Conservation (phyloP, 2,329 filamentous ascomycete genomes). For the Sporothrix variecibatus region DNA sequence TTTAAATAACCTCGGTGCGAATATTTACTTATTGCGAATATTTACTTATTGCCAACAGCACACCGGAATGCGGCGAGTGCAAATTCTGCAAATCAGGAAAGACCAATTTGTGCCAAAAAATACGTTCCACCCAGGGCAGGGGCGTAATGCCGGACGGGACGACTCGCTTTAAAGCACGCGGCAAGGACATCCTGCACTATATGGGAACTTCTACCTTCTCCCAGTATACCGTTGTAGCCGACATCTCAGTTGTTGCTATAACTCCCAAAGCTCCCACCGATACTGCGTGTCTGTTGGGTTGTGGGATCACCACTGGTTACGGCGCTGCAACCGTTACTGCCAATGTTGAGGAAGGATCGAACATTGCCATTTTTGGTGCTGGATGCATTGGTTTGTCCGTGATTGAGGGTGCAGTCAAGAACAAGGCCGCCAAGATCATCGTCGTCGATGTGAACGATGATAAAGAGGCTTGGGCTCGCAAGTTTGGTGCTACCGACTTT, state of each 20-base stretch:
- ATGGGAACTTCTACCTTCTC: constrained; percentile 99
- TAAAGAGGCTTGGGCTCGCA: constrained; percentile 89
- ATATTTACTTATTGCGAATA: not conserved
- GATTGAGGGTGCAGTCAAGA: constrained; percentile 87
- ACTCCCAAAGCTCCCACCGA: constrained; percentile 94
- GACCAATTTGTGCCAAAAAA: constrained; percentile 99
- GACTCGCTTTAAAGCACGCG: constrained; percentile 89
- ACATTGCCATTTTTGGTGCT: constrained; percentile 88
- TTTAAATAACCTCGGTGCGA: no score
- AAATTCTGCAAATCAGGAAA: constrained; percentile 99
- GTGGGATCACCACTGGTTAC: constrained; percentile 98
- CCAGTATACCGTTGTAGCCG: constrained; percentile 97
- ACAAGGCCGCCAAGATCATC: constrained; percentile 77
- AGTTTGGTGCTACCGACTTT: constrained; percentile 96
- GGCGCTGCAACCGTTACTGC: constrained; percentile 93
- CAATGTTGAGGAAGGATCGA: constrained; percentile 85
- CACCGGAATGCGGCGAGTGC: constrained; percentile 94
- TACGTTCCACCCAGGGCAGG: constrained; percentile 91
- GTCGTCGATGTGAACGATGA: constrained; percentile 74
- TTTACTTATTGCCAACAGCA: constrained; percentile 59
- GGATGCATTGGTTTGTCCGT: constrained; percentile 95
- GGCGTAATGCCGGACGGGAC: constrained; percentile 98
- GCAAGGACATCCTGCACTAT: constrained; percentile 94
- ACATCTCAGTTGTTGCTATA: constrained; percentile 95
- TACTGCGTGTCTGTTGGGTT: constrained; percentile 91